Base-by-base conservation (phyloP, 495 filamentous ascomycete genomes). In the Xylaria longipes region DNA sequence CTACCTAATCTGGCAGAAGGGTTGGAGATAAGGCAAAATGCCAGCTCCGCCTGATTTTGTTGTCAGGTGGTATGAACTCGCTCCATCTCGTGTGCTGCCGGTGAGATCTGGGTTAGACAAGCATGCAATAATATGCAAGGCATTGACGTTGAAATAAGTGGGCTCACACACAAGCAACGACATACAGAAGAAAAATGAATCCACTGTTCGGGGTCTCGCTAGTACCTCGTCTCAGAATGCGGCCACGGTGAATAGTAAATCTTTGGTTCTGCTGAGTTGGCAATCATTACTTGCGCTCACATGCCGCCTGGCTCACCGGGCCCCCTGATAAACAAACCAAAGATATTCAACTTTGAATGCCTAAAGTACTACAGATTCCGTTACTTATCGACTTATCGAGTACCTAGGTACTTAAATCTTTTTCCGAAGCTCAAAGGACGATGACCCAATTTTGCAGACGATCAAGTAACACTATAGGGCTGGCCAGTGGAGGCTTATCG, bases 221-320 rank as follows among this genome's bases (percentile, higher is more conserved):
- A 41, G 57, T 15, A 27, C 25, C 48, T 52, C 52, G 52, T 15
- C 52, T 56, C 52, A 56, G 52, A 56, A 29, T 56, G 25, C 14
- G 25, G 11, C 52, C 14, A 56, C 52, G 25, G 17, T 9, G 52
- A 56, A 31, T 15, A 17, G 25, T 31, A 31, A 56, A 31, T 31
- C 3, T 60, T 41, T 60, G 66, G 66, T 60, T 60, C 66, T 69
- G 66, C 66, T 69, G 54, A 69, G 66, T 41, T 69, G 66, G 66
- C 65, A 68, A 5, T 67, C 22, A 58, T 67, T 54, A 15, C 48
- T 14, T 57, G 45, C 45, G 27, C 14, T 17, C 52, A 56, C 52
- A 56, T 56, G 52, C 48, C 11, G 12, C 20, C 39, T 46, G 17
- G 31, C 25, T 45, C 39, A 27, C 37, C 14, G 22, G 39, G 39